Conservation (phyloP, 2,329 filamentous ascomycete species). For the Orbilia quercus region DNA sequence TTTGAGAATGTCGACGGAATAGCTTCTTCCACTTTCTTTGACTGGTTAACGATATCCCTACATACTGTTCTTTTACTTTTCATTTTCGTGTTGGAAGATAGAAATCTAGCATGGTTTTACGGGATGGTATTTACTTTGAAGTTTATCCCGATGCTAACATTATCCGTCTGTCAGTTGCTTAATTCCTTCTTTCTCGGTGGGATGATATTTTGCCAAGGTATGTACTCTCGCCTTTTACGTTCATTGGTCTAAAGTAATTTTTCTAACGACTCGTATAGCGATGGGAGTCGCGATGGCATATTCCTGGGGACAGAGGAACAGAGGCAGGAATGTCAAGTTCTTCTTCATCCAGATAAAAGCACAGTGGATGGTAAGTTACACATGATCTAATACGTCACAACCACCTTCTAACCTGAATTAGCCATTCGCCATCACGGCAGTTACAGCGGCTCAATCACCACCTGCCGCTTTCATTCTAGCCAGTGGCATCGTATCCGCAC, state of each 20-base stretch:
- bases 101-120: conserved; percentile 14
- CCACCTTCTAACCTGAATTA: conserved; percentile 11
- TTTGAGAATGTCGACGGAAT: conserved; percentile 50
- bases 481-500: conserved; percentile 85
- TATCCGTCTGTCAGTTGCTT: conserved; percentile 22
- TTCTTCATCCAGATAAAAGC: conserved; percentile 51
- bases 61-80: conserved; percentile 34
- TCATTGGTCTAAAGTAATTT: no score
- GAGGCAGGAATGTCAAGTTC: conserved; percentile 42
- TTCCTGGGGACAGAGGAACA: conserved; percentile 47
- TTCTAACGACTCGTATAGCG: conserved; percentile 11
- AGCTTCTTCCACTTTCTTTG: conserved; percentile 40
- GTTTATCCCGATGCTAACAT: conserved; percentile 17
- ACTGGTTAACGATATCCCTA: conserved; percentile 51
- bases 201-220: conserved; percentile 38
- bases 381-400: no score
- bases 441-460: conserved; percentile 42
- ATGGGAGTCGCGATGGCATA: conserved; percentile 47
- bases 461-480: conserved; percentile 14
- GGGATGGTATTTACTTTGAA: neutral
- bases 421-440: conserved; percentile 34
- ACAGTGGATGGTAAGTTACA: conserved; percentile 36
- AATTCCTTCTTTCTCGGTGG: conserved; percentile 41
- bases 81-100: neutral
- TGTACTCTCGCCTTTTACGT: neutral